Evolutionary conservation across 305 asterid genomes (phyloP), one percentile per base, ranked within the genome.

Genomic region (Stenogyne calaminthoides): DNA sequence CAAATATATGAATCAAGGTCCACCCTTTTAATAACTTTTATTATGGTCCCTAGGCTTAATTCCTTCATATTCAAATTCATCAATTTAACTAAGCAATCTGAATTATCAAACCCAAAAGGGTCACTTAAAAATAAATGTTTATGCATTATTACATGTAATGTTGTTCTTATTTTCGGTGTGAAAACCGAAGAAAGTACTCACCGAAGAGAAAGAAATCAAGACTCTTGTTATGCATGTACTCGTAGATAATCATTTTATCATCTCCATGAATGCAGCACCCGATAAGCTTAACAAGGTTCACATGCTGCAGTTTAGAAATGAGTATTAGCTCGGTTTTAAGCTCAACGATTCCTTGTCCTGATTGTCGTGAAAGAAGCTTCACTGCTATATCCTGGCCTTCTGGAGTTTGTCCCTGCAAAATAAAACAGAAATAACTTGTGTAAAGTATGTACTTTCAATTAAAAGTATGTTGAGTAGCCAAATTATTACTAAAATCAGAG

Each of bases 351-450:
- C 92, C 88, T 56, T 85, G 89, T 39, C 83, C 83, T 1, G 84
- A 81, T 15, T 67, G 77, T 25, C 76, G 77, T 0, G 85, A 78
- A 3, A 85, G 84, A 34, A 85, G 55, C 74, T 83, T 85, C 12
- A 85, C 87, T 2, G 89, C 89, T 15, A 87, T 79, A 59, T 81
- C 86, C 71, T 80, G 87, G 42, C 88, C 87, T 66, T 80, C 81
- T 55, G 74, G 18, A 55, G 75, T 79, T 66, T 44, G 72, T 3
- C 87, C 87, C 56, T 49, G 22, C 19, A 22, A 62, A 4, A 11
- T 22, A 27, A 27, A n/a, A 18, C 19, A 63, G 7, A 51, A 51
- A n/a, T n/a, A 52, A 52, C 25, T 11, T 14, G 29, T 47, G 8
- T 27, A n/a, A 5, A 34, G 37, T 34, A 34, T 34, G 54, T 14